Base-by-base conservation (phyloP, 768 basidiomycete species). In the Clitopilus hobsonii region DNA sequence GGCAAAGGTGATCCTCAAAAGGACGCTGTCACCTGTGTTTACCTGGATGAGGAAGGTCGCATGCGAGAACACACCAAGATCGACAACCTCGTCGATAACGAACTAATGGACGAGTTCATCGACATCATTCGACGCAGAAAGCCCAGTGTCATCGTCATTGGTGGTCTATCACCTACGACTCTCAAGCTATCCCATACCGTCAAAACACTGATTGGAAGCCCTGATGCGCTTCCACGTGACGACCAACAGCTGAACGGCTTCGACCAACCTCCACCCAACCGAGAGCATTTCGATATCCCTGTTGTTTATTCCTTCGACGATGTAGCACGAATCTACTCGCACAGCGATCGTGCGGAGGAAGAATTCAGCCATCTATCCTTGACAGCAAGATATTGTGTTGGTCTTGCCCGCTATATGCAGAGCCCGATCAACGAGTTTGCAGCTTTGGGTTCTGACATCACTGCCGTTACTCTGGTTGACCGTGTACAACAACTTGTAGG, bases 381-480 rank as follows among this genome's bases (percentile, higher is more conserved):
- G 3, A 85, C 87, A 47, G 89, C 87, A 28, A 90, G 91, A 68
- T 99, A 98, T 65, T 98, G 96, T 64, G 79, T 98, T 49, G 97
- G 93, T 52, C 74, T 99, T 60, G 95, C 94, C 32, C 85, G 97
- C 55, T 98, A 94, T 63, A 79, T 83, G 5, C 97, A 98, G 71
- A 96, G 86, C 64, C 97, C 97, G 1, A 70, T 98, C 61, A 96
- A 92, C 65, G 97, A 98, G 67, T 95, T 91, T 66, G 89, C 91
- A 16, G 92, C 95, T 1, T 74, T 98, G 32, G 96, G 95, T 2
- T 58, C 80, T 10, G 93, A 97, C 69, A 85, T 98, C 50, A 74
- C 84, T 1, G 86, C 92, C 5, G 84, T 98, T 54, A 81, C 86
- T 0, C 90, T 94, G 58, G 86, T 91, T 57, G 86, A 93, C 23